phyloP scores from a whole-genome alignment of 2,329 filamentous ascomycete genomes.

The Elsinoe perseae region DNA sequence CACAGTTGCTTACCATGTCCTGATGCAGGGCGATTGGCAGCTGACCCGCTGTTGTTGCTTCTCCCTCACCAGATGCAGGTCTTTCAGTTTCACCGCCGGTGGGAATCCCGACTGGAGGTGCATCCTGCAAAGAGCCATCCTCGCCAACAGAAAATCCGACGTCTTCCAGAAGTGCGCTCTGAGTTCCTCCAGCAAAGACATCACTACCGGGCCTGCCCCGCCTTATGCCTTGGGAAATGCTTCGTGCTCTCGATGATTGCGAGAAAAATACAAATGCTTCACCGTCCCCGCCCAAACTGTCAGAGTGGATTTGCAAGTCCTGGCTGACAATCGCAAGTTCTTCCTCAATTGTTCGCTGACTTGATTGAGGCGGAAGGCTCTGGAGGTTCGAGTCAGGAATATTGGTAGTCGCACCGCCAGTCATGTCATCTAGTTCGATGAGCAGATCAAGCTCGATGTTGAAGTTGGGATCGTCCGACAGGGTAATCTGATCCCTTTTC shows the following conservation, averaged over 20 bases:
- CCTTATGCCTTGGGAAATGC: background rate
- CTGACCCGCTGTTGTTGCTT: background rate
- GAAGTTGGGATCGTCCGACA: slow-evolving; percentile 79
- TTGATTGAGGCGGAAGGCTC: background rate
- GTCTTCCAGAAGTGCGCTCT: slow-evolving; percentile 30
- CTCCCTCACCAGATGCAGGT: background rate
- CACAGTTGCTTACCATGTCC: background rate
- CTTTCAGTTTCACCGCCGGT: background rate
- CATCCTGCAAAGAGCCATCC: slow-evolving; percentile 51
- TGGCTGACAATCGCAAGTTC: background rate
- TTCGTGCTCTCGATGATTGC: background rate
- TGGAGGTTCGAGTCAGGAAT: background rate
- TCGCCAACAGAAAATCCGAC: slow-evolving; percentile 51
- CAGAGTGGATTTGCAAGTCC: background rate
- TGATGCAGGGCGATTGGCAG: background rate
- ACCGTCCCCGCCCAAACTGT: background rate
- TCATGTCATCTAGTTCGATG: slow-evolving; percentile 45
- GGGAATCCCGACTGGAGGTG: background rate
- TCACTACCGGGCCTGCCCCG: slow-evolving; percentile 2
- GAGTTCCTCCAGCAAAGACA: background rate
- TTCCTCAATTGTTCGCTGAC: background rate
- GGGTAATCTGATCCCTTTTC: slow-evolving; percentile 67
- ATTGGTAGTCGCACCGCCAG: slow-evolving; percentile 43
- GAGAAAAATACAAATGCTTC: background rate
- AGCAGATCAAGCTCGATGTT: slow-evolving; percentile 56